Conservation (phyloP, 768 basidiomycete genomes). For the Pleurotus giganteus region DNA sequence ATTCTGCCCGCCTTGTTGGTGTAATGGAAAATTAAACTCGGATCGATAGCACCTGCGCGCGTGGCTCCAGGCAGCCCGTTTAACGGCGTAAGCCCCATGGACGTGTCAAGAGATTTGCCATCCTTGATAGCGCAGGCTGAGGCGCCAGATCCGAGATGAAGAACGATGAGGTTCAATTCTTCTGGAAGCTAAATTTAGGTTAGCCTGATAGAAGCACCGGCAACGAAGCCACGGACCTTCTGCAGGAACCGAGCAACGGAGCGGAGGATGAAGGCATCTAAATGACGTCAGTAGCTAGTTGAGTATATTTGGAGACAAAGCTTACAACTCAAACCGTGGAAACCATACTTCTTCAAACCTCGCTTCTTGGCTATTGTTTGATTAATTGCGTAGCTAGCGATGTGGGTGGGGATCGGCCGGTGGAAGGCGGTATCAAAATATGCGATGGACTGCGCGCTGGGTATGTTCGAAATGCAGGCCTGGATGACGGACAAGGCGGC, state of each 20-base stretch:
- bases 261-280: conserved; percentile 69
- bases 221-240: conserved; percentile 35
- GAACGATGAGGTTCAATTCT: conserved; percentile 70
- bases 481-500: conserved; percentile 59
- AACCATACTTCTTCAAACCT: conserved; percentile 86
- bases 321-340: conserved; percentile 81
- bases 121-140: conserved; percentile 72
- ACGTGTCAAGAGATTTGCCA: conserved; percentile 80
- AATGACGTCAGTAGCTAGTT: background rate
- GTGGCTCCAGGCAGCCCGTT: conserved; percentile 86
- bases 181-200: conserved; percentile 30
- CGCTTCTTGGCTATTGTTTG: conserved; percentile 57
- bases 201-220: background rate
- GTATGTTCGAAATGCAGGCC: conserved; percentile 59
- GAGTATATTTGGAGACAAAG: background rate
- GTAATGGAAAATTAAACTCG: conserved; percentile 86
- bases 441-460: conserved; percentile 70
- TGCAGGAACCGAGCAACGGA: conserved; percentile 56
- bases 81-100: conserved; percentile 88
- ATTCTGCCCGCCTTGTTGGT: conserved; percentile 52
- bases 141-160: conserved; percentile 92
- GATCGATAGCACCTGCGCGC: conserved; percentile 80
- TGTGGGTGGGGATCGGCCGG: conserved; percentile 67
- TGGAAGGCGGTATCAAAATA: conserved; percentile 92
- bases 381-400: conserved; percentile 78